Evolutionary conservation across 176 grass and related monocot species (phyloP).

Genomic region (Hyparrhenia diplandra): DNA sequence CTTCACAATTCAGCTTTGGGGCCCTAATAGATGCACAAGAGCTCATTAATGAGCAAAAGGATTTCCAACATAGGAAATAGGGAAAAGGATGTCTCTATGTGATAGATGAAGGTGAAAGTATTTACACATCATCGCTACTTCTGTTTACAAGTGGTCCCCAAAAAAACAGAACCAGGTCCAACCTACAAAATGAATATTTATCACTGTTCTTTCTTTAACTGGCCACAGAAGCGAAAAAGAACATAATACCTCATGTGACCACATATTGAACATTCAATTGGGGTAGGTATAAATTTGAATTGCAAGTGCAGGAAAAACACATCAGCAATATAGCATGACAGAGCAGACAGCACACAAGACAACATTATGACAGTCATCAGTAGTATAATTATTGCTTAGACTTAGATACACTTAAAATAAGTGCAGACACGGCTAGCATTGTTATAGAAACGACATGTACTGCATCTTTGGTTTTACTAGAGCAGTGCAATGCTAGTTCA

Average conservation of each 20-base stretch:
- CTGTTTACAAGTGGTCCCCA: slow-evolving; percentile 79
- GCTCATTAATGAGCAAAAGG: slow-evolving; percentile 11
- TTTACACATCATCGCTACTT: slow-evolving; percentile 75
- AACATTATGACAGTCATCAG: background rate
- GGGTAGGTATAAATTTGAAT: background rate
- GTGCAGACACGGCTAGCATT: background rate
- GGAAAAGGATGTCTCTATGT: slow-evolving; percentile 6
- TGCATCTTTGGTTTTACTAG: background rate
- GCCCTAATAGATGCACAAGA: slow-evolving; percentile 59
- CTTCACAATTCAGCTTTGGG: slow-evolving; percentile 90
- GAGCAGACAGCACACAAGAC: background rate
- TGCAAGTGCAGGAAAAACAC: background rate
- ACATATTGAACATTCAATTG: slow-evolving; percentile 11
- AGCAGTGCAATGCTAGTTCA: background rate
- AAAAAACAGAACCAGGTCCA: slow-evolving; percentile 86
- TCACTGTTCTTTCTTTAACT: background rate
- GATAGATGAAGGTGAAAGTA: slow-evolving; percentile 40
- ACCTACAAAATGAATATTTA: slow-evolving; percentile 65
- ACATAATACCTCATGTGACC: background rate
- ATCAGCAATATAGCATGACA: background rate
- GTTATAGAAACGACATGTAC: background rate
- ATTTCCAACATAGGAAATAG: background rate
- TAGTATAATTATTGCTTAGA: background rate
- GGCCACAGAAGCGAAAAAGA: background rate
- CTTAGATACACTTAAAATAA: slow-evolving; percentile 4